These are phyloP conservation scores for Cryphonectria radicalis DNA, from an alignment of 2,329 filamentous ascomycete species.

Conservation along the genomic window DNA sequence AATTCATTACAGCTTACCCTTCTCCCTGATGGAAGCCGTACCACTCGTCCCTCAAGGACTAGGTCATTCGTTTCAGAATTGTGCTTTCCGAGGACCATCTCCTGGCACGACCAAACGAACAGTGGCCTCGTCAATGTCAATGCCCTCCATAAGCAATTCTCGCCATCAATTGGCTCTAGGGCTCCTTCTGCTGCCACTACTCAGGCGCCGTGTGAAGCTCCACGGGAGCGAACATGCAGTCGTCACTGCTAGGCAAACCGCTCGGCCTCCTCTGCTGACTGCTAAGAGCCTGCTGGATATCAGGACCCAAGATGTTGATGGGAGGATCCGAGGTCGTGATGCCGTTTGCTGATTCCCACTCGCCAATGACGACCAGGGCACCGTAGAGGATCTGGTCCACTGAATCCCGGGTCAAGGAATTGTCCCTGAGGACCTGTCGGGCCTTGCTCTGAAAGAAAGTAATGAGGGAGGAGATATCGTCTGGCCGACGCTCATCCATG, in stretches of 20 bases:
- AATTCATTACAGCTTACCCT: not conserved
- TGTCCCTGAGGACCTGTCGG: not conserved
- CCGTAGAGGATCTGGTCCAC: not conserved
- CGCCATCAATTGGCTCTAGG: not conserved
- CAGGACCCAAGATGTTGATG: not conserved
- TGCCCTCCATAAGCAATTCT: not conserved
- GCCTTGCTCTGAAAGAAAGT: slow-evolving; percentile 8
- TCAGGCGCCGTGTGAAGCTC: not conserved
- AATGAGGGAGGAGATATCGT: slow-evolving; percentile 31
- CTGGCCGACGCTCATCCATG: slow-evolving; percentile 20
- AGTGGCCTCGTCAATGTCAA: not conserved
- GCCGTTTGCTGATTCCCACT: not conserved
- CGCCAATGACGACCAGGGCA: not conserved
- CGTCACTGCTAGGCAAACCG: not conserved
- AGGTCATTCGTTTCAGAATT: not conserved
- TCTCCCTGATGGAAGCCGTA: not conserved
- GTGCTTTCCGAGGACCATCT: not conserved
- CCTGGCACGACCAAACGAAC: not conserved
- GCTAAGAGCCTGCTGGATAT: not conserved
- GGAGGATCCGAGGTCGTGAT: not conserved
- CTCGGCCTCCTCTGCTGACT: not conserved
- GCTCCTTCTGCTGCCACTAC: not conserved
- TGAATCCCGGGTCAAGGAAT: not conserved
- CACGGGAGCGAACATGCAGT: not conserved
- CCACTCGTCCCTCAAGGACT: not conserved